These are phyloP conservation scores for Pythium rhizo-oryzae DNA, from an alignment of 352 stramenopile genomes.

Conservation along the genomic window DNA sequence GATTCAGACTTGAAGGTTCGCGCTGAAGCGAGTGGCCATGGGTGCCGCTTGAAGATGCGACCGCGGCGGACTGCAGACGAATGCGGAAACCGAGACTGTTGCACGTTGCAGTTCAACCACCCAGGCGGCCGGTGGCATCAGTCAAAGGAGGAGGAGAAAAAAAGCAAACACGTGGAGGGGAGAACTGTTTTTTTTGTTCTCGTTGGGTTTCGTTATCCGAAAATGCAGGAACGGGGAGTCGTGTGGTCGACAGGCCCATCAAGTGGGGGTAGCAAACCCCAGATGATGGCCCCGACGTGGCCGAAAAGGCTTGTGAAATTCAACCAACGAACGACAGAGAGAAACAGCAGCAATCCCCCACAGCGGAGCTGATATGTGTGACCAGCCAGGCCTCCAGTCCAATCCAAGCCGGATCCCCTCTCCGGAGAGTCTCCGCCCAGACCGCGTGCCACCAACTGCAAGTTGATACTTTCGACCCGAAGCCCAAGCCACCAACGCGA, in stretches of 20 bases:
- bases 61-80: slow-evolving; percentile 17
- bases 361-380: slow-evolving; percentile 18
- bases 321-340: background rate
- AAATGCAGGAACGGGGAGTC: slow-evolving; percentile 1
- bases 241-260: too few relatives aligned
- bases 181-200: too few relatives aligned
- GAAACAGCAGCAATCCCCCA: background rate
- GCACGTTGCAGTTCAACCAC: slow-evolving; percentile 22
- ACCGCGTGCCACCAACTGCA: slow-evolving; percentile 1
- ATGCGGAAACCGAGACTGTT: slow-evolving; percentile 13
- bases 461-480: background rate
- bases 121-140: background rate
- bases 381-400: slow-evolving; percentile 19
- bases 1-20: slow-evolving; percentile 16
- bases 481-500: background rate
- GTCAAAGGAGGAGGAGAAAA: too few relatives aligned
- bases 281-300: slow-evolving; percentile 18
- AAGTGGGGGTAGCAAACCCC: too few relatives aligned
- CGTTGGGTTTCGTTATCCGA: slow-evolving; percentile 3
- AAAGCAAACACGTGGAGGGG: background rate
- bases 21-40: background rate
- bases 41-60: slow-evolving; percentile 19
- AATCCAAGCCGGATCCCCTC: background rate
- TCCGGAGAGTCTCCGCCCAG: too few relatives aligned
- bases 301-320: background rate